Evolutionary conservation across 164 flowering plant genomes (phyloP).

Genomic region (Magnolia kwangsiensis): DNA sequence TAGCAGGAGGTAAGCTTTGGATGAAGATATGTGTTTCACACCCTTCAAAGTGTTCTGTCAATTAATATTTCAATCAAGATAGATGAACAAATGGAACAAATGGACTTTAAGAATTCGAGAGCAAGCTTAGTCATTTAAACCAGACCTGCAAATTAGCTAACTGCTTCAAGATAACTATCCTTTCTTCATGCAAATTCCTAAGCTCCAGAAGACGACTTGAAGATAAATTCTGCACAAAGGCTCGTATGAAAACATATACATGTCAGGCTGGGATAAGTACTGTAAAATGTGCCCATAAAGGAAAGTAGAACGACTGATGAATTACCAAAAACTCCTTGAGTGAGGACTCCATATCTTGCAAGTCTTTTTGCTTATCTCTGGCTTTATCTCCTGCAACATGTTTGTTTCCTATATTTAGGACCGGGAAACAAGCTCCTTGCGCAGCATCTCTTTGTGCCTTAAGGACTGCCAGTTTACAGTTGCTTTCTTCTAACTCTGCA

Average conservation of each 20-base stretch:
- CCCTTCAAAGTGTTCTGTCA: constrained; percentile 72
- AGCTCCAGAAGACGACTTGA: constrained; percentile 54
- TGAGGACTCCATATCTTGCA: constrained; percentile 70
- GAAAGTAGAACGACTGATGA: constrained; percentile 6
- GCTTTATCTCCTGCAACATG: constrained; percentile 47
- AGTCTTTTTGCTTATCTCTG: constrained; percentile 64
- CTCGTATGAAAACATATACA: constrained; percentile 9
- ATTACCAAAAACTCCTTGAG: constrained; percentile 70
- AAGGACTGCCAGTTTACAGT: constrained; percentile 47
- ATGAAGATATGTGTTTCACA: constrained; percentile 56
- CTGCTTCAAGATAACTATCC: constrained; percentile 50
- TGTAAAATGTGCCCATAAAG: not conserved
- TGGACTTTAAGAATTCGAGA: not conserved
- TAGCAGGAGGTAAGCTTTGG: constrained; percentile 47
- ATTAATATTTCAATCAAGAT: constrained; percentile 13
- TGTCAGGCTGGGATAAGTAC: constrained; percentile 4
- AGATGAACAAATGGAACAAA: not conserved
- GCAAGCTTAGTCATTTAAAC: not conserved
- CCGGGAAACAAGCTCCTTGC: constrained; percentile 57
- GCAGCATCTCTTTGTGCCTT: constrained; percentile 67
- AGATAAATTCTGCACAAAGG: constrained; percentile 53
- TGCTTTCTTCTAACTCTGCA: constrained; percentile 65
- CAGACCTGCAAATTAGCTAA: constrained; percentile 65
- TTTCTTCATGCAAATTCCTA: constrained; percentile 64
- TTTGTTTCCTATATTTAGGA: constrained; percentile 54